Evolutionary conservation across 768 basidiomycete genomes (phyloP), one percentile per base, ranked within the genome.

Genomic region (Phanerochaete sordida): DNA sequence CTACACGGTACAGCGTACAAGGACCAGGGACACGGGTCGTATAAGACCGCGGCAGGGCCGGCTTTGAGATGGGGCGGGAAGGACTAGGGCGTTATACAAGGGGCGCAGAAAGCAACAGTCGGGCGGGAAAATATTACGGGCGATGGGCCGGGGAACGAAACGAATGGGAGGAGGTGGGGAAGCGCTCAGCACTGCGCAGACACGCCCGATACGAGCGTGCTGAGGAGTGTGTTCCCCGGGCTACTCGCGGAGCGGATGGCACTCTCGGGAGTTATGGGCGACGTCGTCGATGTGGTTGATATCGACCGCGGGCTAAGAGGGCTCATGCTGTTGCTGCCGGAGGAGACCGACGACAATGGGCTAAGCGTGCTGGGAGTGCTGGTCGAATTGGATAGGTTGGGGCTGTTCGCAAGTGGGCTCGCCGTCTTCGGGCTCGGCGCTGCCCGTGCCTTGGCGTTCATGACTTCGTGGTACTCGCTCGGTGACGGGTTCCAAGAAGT

Each of bases 401-500:
- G 47, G 21, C 47, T 11, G 11, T 5, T 48, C 5, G 19, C 47
- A 9, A 9, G 5, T 5, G 13, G 24, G 24, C 47, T 19, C 47
- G 23, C 23, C 47, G 47, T 48, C 27, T 12, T 48, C 13, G 24
- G 8, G 24, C 24, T 28, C 47, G 27, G 19, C 5, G 47, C 13
- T 6, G 47, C 27, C 35, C 53, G 35, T 37, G 26, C 31, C 53
- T 43, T 43, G 26, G 47, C 46, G 24, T 53, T 27, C 15, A 47
- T 47, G 13, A 57, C 19, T 23, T 51, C 61, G 23, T 12, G 23
- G 49, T 48, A 57, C 49, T 64, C 62, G 15, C 60, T 55, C 11
- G 66, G 60, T 31, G 57, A 63, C 55, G 69, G 69, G 58, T 69
- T 79, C 82, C 82, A 84, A 52, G 82, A 84, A 58, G 78, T 78